phyloP scores from a whole-genome alignment of 306 rosid genomes.

The Betula pendula region DNA sequence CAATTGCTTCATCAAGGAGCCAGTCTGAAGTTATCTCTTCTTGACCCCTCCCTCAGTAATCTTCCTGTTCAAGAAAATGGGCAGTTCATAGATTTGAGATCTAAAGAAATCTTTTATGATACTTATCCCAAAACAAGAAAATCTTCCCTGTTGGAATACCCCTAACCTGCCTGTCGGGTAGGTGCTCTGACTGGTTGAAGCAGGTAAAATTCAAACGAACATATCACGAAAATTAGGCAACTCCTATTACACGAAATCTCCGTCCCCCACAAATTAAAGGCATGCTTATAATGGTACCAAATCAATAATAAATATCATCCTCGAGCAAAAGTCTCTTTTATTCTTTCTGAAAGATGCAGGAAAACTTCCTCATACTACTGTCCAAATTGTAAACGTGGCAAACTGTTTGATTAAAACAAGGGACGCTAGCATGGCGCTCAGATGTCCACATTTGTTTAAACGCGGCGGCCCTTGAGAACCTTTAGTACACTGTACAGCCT shows the following conservation, averaged over 20 bases:
- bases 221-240: no score
- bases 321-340: not conserved
- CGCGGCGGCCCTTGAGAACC: conserved; percentile 30
- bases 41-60: conserved; percentile 8
- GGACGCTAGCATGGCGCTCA: conserved; percentile 19
- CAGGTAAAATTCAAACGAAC: no score
- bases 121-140: not conserved
- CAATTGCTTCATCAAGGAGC: not conserved
- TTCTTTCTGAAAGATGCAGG: not conserved
- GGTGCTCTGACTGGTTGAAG: no score
- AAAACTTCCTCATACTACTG: not conserved
- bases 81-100: conserved; percentile 19
- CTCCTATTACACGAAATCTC: no score
- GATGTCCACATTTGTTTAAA: conserved; percentile 13
- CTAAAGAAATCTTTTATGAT: not conserved
- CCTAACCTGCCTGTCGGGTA: no score
- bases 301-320: no score
- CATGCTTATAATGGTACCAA: no score
- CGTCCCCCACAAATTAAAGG: no score
- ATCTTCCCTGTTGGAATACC: no score
- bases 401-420: not conserved
- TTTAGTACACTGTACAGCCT: conserved; percentile 5
- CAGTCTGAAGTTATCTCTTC: not conserved
- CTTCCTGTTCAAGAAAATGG: conserved; percentile 16
- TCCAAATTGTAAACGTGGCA: not conserved